Evolutionary conservation across 164 flowering plant species (phyloP), one percentile per base, ranked within the genome.

Genomic region (Stephania japonica): DNA sequence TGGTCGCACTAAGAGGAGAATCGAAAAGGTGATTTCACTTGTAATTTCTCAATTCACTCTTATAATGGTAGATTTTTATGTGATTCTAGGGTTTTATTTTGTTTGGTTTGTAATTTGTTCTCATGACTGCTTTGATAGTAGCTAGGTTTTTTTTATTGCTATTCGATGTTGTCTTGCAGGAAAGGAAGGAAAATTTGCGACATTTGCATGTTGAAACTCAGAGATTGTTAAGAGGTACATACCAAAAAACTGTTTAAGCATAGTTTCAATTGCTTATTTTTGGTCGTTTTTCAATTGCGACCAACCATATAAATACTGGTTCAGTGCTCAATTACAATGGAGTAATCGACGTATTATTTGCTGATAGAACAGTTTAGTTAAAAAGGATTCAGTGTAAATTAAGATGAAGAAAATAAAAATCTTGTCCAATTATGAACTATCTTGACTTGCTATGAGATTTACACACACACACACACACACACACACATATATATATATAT

Each of bases 191-290:
- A 7, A 75, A 82, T 69, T 79, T 88, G 38, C 79, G 82, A 9
- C 84, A 84, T 66, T 90, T 90, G 74, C 93, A 85, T 64, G 90
- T 87, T 19, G 94, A 94, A 71, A 85, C 94, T 56, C 97, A 94
- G 84, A 88, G 94, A 77, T 70, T 90, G 14, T 77, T 94, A 72
- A 86, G 98, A 84, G 97, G 98, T 91, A 84, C 24, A 97, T 91
- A 84, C 24, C 24, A 21, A 59, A 59, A 19, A 59, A n/a, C 6
- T 59, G 64, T 19, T 18, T 59, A 1, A 16, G 14, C n/a, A 19
- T 59, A 59, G n/a, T 59, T 21, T 59, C 64, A n/a, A 47, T 47
- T 16, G 53, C 13, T 16, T 47, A 47, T 47, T 47, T 47, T 12
- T 47, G 38, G 3, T 32, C 38, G 38, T 0, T 32, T 32, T 32